Evolutionary conservation across 441 rosid species (phyloP).

Genomic region (Corymbia citriodora): DNA sequence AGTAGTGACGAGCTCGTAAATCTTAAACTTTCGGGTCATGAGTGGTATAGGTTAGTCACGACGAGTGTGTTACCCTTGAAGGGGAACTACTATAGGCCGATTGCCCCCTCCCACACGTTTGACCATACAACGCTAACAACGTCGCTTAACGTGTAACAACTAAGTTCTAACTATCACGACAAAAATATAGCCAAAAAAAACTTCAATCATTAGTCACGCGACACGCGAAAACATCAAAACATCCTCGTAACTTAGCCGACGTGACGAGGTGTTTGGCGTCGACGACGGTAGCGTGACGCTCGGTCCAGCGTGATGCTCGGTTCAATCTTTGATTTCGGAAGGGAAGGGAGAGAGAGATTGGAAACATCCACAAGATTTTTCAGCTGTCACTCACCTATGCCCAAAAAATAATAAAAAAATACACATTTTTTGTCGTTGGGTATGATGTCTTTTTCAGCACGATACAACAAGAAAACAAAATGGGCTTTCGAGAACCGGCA

Average conservation of each 20-base stretch:
- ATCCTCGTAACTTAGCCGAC: neutral
- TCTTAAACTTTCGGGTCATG: fast-evolving
- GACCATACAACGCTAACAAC: too few species aligned
- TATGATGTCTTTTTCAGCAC: neutral
- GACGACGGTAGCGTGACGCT: neutral
- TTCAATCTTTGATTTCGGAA: neutral
- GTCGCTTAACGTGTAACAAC: neutral
- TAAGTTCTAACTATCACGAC: neutral
- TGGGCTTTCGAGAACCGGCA: neutral
- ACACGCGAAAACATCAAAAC: neutral
- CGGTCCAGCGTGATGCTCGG: neutral
- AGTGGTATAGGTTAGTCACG: neutral
- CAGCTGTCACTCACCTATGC: fast-evolving
- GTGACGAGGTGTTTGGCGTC: neutral
- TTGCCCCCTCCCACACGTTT: neutral
- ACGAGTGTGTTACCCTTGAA: neutral
- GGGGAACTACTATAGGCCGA: neutral
- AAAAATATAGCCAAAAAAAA: neutral
- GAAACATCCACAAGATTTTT: neutral
- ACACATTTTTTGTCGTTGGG: neutral
- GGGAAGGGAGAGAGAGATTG: too few species aligned
- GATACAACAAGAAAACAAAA: neutral
- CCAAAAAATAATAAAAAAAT: fast-evolving
- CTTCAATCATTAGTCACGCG: neutral
- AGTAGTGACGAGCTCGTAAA: too few species aligned